These are phyloP conservation scores for Knoxia roxburghii DNA, from an alignment of 257 asterid species.

Conservation along the genomic window DNA sequence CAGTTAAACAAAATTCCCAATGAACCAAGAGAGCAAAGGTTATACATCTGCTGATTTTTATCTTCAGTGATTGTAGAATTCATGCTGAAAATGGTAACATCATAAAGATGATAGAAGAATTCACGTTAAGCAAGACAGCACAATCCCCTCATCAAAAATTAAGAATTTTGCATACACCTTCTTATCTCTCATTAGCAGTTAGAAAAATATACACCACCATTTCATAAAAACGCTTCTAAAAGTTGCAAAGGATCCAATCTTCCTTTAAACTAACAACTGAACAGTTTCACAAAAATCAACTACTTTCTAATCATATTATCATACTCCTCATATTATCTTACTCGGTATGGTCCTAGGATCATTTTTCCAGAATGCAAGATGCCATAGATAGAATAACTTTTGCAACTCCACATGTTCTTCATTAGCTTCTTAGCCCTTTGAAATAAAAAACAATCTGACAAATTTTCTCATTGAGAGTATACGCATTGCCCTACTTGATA, in stretches of 20 bases:
- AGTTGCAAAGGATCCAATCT: background rate
- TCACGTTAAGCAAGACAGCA: too few species aligned
- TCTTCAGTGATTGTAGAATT: background rate
- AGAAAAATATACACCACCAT: background rate
- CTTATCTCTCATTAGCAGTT: background rate
- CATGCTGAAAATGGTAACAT: too few species aligned
- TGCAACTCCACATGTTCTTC: background rate
- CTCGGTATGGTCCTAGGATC: background rate
- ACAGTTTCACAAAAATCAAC: background rate
- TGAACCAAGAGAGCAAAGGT: background rate
- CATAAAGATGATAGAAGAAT: background rate
- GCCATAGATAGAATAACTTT: background rate
- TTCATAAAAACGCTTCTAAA: background rate
- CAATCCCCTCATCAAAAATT: background rate
- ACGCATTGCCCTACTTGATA: background rate
- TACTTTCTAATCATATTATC: background rate
- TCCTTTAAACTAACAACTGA: background rate
- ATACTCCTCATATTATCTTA: background rate
- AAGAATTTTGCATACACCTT: background rate
- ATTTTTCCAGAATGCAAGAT: background rate
- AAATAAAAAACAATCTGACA: background rate
- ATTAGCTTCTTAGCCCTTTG: background rate
- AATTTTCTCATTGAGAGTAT: background rate
- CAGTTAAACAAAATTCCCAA: background rate
- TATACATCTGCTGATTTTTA: background rate